These are phyloP conservation scores for Tricholoma sp. DNA, from an alignment of 768 basidiomycete species.

Conservation along the genomic window DNA sequence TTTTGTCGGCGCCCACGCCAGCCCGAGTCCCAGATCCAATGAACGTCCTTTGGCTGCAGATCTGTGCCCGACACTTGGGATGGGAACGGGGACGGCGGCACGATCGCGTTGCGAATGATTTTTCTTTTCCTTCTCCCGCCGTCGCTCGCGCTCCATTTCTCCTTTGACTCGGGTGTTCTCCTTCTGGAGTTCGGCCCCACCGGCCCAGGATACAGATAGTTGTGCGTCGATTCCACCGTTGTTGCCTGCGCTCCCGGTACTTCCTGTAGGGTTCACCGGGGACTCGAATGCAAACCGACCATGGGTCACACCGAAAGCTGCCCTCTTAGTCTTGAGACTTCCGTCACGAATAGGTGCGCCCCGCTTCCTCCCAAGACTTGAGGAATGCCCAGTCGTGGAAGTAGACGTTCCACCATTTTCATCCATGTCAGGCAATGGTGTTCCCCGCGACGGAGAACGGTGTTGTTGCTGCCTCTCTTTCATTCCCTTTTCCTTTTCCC, in stretches of 20 bases:
- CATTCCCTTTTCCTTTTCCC: conserved; percentile 14
- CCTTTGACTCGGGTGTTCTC: conserved; percentile 8
- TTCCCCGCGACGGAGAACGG: background rate
- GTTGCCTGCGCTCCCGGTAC: conserved; percentile 23
- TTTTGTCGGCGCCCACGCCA: conserved; percentile 68
- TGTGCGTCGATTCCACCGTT: conserved; percentile 15
- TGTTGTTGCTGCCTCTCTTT: conserved; percentile 12
- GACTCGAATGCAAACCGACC: conserved; percentile 67
- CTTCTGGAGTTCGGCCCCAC: conserved; percentile 5
- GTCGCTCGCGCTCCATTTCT: conserved; percentile 27
- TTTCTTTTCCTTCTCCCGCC: conserved; percentile 22
- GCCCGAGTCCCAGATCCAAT: conserved; percentile 62
- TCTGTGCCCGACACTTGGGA: conserved; percentile 31
- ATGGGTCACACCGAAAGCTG: conserved; percentile 41
- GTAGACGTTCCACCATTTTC: conserved; percentile 27
- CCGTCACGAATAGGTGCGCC: conserved; percentile 29
- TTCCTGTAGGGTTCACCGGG: conserved; percentile 45
- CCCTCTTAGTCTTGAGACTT: conserved; percentile 24
- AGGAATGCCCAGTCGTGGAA: conserved; percentile 41
- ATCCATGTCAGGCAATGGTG: conserved; percentile 4
- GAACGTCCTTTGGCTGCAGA: conserved; percentile 61
- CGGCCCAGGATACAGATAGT: conserved; percentile 17
- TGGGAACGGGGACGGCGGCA: conserved; percentile 28
- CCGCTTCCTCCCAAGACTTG: conserved; percentile 55
- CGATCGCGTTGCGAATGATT: conserved; percentile 23